Evolutionary conservation across 805 yeast species (phyloP).

Genomic region (Cyberlindnera petersonii): DNA sequence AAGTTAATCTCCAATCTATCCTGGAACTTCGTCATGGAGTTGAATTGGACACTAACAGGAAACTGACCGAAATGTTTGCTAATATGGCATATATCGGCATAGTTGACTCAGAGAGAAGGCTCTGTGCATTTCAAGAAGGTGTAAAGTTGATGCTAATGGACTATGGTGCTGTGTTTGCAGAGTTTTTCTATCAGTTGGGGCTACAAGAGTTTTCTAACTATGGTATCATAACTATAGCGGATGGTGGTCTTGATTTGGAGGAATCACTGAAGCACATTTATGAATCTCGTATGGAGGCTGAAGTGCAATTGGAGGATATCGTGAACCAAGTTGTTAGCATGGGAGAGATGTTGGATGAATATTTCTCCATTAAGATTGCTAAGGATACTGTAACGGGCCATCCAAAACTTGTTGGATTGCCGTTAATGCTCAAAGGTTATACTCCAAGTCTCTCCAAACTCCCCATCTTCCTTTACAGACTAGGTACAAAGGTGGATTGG

Average conservation of each 20-base stretch:
- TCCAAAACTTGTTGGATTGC: constrained; percentile 49
- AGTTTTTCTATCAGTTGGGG: constrained; percentile 78
- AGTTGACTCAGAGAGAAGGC: constrained; percentile 64
- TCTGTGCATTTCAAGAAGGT: constrained; percentile 83
- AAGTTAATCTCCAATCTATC: constrained; percentile 56
- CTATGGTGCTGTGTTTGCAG: constrained; percentile 63
- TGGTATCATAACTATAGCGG: constrained; percentile 50
- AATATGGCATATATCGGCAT: constrained; percentile 76
- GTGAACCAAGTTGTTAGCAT: constrained; percentile 38
- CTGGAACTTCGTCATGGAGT: constrained; percentile 50
- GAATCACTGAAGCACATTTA: constrained; percentile 10
- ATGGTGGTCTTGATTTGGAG: constrained; percentile 19
- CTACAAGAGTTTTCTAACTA: constrained; percentile 76
- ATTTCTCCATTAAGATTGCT: constrained; percentile 54
- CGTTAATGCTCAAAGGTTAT: constrained; percentile 63
- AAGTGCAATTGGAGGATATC: constrained; percentile 26
- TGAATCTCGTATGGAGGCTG: constrained; percentile 16
- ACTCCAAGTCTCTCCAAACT: constrained; percentile 60
- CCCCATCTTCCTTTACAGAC: constrained; percentile 58
- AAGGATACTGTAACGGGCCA: constrained; percentile 25
- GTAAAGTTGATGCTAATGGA: constrained; percentile 75
- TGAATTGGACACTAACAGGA: constrained; percentile 41
- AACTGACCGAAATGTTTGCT: constrained; percentile 62
- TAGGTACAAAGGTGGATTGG: constrained; percentile 62
- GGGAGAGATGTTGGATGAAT: constrained; percentile 79